Conservation (phyloP, 805 yeast genomes). For the Candida ascalaphidarum region DNA sequence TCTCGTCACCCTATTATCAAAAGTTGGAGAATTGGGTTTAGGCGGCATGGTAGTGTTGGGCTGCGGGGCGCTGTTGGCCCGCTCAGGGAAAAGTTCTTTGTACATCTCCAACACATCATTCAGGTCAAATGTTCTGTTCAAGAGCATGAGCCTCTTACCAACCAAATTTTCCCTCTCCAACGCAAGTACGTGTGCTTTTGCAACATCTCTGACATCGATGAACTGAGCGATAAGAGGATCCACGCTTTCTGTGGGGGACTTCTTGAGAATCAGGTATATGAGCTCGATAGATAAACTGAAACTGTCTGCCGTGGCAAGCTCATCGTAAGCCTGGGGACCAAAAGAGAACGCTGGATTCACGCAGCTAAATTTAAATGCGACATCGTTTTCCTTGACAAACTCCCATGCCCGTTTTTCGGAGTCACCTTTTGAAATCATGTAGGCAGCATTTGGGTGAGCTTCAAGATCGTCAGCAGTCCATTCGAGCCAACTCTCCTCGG, state of each 20-base stretch:
- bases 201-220: conserved; percentile 16
- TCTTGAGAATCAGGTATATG: too few relatives aligned
- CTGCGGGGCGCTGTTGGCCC: conserved; percentile 7
- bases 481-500: too few relatives aligned
- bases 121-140: conserved; percentile 1
- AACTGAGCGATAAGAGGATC: conserved; percentile 1
- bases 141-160: too few relatives aligned
- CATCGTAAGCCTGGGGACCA: conserved; percentile 9
- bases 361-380: conserved; percentile 6
- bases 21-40: too few relatives aligned
- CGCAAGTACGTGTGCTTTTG: conserved; percentile 6
- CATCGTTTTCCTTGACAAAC: conserved; percentile 11
- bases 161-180: background rate
- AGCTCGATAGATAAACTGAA: too few relatives aligned
- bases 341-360: conserved; percentile 9
- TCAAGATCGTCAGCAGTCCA: too few relatives aligned
- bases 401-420: conserved; percentile 51
- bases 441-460: too few relatives aligned
- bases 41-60: conserved; percentile 6
- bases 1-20: too few relatives aligned
- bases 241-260: too few relatives aligned
- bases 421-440: conserved; percentile 13
- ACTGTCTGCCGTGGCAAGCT: background rate
- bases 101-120: conserved; percentile 13
- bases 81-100: conserved; percentile 14